Conservation (phyloP, 495 filamentous ascomycete genomes). For the Hypomontagnella monticulosa region DNA sequence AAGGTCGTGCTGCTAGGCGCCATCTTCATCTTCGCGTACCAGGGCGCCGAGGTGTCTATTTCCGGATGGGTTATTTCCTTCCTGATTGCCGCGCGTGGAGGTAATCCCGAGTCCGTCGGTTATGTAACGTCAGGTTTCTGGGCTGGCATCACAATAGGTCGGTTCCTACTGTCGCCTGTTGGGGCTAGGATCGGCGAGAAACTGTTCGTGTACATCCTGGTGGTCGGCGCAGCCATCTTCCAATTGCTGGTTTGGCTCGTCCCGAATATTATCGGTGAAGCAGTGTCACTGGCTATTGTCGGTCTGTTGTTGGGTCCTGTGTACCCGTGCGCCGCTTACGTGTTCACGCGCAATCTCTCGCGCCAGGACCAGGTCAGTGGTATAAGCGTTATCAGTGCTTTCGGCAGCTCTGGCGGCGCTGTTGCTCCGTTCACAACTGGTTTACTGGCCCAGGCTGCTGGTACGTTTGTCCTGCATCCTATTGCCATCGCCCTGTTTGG, state of each 20-base stretch:
- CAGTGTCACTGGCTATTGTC: constrained; percentile 74
- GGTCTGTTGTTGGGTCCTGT: constrained; percentile 82
- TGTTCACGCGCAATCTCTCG: constrained; percentile 71
- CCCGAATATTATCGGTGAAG: constrained; percentile 74
- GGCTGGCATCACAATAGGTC: constrained; percentile 79
- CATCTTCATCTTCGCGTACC: constrained; percentile 83
- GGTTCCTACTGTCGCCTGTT: constrained; percentile 71
- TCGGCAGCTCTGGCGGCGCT: constrained; percentile 79
- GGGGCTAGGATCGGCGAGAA: constrained; percentile 75
- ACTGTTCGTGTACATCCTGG: constrained; percentile 67
- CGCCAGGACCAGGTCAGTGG: constrained; percentile 71
- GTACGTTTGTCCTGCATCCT: constrained; percentile 80
- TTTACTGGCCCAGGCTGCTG: constrained; percentile 71
- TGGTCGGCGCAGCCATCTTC: constrained; percentile 67
- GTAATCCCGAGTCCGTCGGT: constrained; percentile 72
- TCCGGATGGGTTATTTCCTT: constrained; percentile 87
- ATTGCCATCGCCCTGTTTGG: constrained; percentile 72
- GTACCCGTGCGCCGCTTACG: constrained; percentile 73
- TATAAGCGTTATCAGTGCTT: constrained; percentile 74
- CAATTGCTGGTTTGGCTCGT: constrained; percentile 80
- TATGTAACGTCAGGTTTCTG: constrained; percentile 88
- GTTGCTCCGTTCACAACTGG: constrained; percentile 80
- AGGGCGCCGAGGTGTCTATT: constrained; percentile 80
- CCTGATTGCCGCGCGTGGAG: constrained; percentile 73
- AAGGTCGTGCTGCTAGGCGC: constrained; percentile 73